Evolutionary conservation across 805 yeast species (phyloP).

Genomic region (Myxozyma geophila): DNA sequence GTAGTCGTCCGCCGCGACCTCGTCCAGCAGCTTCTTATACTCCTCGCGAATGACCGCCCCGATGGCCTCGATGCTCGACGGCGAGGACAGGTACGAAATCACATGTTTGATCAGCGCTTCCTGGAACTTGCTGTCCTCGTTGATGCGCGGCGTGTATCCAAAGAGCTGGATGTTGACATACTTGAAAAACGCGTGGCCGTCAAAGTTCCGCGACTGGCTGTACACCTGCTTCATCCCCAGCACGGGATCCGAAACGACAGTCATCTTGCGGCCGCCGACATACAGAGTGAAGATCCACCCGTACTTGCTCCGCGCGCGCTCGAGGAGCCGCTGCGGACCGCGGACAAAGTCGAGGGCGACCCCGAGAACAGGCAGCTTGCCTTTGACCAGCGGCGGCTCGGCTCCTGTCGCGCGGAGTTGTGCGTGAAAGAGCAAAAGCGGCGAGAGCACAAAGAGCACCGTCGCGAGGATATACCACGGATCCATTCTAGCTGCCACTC

Average conservation of each 20-base stretch:
- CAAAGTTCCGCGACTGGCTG: constrained; percentile 10
- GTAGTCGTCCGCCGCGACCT: constrained; percentile 6
- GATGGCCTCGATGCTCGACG: constrained; percentile 1
- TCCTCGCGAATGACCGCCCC: neutral
- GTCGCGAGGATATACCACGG: neutral
- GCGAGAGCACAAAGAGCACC: constrained; percentile 1
- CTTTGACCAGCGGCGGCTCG: constrained; percentile 32
- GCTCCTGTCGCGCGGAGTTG: constrained; percentile 3
- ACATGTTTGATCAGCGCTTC: neutral
- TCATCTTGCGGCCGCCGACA: constrained; percentile 28
- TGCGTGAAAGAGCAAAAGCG: constrained; percentile 12
- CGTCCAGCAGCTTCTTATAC: constrained; percentile 11
- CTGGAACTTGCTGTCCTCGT: constrained; percentile 8
- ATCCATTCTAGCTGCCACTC: too few relatives aligned
- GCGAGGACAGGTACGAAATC: neutral
- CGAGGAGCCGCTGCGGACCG: constrained; percentile 23
- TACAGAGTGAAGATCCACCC: constrained; percentile 29
- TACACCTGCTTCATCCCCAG: constrained; percentile 22
- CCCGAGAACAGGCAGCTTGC: constrained; percentile 29
- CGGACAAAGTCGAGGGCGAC: constrained; percentile 11
- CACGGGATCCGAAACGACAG: constrained; percentile 28
- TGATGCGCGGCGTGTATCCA: constrained; percentile 4
- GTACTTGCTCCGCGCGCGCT: constrained; percentile 6
- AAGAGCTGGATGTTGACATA: constrained; percentile 16
- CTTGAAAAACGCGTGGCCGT: constrained; percentile 10